Conservation (phyloP, 164 flowering plant genomes). For the Nelumbo lutea region DNA sequence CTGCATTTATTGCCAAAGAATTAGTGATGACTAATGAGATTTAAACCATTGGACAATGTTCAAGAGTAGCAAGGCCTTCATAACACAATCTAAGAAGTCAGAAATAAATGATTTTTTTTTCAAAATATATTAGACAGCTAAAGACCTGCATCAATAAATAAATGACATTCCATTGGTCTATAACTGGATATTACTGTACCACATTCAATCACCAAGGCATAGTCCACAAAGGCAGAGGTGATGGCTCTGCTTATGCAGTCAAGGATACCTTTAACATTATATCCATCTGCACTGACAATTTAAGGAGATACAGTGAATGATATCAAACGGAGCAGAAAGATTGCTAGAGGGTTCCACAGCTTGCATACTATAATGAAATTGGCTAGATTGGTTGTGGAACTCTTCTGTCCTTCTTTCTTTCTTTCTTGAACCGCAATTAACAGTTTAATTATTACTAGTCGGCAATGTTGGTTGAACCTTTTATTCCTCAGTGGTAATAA, state of each 20-base stretch:
- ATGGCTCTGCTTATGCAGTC: no score
- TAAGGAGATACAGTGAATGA: not conserved
- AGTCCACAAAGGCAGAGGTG: no score
- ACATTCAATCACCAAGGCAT: not conserved
- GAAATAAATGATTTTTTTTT: not conserved
- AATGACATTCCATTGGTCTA: not conserved
- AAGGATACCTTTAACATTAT: no score
- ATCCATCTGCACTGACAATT: not conserved
- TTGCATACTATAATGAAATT: not conserved
- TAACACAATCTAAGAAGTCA: not conserved
- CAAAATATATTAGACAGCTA: not conserved
- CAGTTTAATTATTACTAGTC: not conserved
- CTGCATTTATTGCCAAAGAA: constrained; percentile 42
- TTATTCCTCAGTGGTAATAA: no score
- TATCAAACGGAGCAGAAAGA: no score
- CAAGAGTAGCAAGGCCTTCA: not conserved
- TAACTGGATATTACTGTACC: not conserved
- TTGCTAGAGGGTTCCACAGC: no score
- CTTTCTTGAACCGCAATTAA: not conserved
- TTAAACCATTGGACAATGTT: not conserved
- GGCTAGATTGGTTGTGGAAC: not conserved
- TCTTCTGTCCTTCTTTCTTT: no score
- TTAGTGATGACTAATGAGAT: not conserved
- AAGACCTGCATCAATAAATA: not conserved
- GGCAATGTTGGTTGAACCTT: not conserved